phyloP scores from a whole-genome alignment of 345 rosid genomes.

The Microthlaspi erraticum region DNA sequence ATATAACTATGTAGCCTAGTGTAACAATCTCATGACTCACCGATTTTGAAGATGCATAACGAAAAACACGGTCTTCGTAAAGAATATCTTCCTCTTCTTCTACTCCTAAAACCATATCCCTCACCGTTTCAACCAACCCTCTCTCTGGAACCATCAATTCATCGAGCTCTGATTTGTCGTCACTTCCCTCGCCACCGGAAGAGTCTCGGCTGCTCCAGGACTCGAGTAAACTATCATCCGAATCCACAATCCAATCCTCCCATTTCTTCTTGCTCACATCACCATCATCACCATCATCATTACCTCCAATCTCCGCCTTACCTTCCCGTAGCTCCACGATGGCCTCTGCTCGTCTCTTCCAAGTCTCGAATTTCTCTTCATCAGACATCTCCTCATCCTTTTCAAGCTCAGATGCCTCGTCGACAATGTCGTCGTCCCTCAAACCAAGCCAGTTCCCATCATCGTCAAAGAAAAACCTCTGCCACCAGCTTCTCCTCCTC shows the following conservation, averaged over 20 bases:
- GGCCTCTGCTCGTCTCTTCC: conserved; percentile 94
- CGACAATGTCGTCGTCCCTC: conserved; percentile 65
- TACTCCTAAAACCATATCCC: conserved; percentile 74
- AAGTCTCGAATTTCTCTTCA: conserved; percentile 75
- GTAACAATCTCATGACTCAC: conserved; percentile 47
- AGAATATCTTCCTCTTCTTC: conserved; percentile 82
- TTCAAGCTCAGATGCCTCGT: conserved; percentile 43
- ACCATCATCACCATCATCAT: conserved; percentile 43
- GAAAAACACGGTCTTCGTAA: conserved; percentile 92
- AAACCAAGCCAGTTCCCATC: conserved; percentile 92
- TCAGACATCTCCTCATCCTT: conserved; percentile 55
- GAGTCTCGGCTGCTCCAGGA: conserved; percentile 61
- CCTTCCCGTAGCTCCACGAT: conserved; percentile 90
- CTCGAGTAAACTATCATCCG: conserved; percentile 48
- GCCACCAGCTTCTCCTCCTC: conserved; percentile 81
- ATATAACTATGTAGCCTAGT: conserved; percentile 7
- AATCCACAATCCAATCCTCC: conserved; percentile 92
- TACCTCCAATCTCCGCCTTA: conserved; percentile 54
- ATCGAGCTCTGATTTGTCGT: conserved; percentile 32
- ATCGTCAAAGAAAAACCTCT: conserved; percentile 72
- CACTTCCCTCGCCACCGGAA: conserved; percentile 38
- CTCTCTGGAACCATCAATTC: conserved; percentile 53
- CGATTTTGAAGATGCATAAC: conserved; percentile 79
- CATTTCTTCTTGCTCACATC: conserved; percentile 80
- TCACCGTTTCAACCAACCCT: conserved; percentile 69